Percentiles rank a stretch among this genome's conserved stretches.
phyloP scores from a whole-genome alignment of 106 monocot species.

The Dendrobium huoshanense region DNA sequence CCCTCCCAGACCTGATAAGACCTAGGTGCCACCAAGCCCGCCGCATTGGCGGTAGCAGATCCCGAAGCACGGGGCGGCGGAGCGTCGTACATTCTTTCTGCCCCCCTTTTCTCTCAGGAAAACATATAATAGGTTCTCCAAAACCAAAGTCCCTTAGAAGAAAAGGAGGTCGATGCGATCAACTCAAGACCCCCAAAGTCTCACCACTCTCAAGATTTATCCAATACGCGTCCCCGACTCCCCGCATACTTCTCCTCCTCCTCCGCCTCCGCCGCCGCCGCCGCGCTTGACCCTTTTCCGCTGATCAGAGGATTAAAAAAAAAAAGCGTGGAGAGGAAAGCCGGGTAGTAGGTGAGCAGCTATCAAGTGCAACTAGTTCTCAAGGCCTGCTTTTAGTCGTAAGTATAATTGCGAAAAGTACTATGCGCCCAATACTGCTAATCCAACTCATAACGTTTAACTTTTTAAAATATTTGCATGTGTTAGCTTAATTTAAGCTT shows the following conservation, averaged over 20 bases:
- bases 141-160: neutral
- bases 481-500: no score
- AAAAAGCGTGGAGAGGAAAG: neutral
- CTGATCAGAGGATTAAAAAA: neutral
- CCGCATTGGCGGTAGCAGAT: neutral
- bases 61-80: slow-evolving; percentile 18
- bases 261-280: neutral
- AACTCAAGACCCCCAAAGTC: neutral
- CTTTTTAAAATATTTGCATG: no score
- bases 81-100: slow-evolving; percentile 23
- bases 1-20: slow-evolving; percentile 70
- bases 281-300: neutral
- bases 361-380: no score
- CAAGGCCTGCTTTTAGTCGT: no score
- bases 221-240: neutral
- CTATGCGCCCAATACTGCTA: no score
- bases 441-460: no score
- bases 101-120: neutral
- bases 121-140: neutral
- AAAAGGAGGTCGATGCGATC: neutral
- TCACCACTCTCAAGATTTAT: neutral
- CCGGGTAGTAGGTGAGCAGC: neutral
- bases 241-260: no score
- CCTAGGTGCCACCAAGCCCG: slow-evolving; percentile 27
- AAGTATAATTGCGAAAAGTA: no score